Base-by-base conservation (phyloP, 2,329 filamentous ascomycete genomes). In the Mycosphaerelloides madeirae region DNA sequence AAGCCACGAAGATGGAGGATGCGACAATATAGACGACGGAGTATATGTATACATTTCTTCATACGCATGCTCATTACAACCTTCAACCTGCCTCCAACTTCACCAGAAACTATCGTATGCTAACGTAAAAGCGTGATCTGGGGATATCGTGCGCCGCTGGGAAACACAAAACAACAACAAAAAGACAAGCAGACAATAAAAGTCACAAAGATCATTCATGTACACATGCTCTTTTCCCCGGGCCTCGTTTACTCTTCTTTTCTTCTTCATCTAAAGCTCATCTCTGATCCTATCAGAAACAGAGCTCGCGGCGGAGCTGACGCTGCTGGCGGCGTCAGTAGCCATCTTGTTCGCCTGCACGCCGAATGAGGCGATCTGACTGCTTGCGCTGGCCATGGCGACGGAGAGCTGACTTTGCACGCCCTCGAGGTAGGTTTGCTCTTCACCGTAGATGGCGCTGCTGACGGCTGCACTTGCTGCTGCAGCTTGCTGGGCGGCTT, bases 351-450 rank as follows among this genome's bases (percentile, higher is more conserved):
- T 50, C 16, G 54, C 62, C 22, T 55, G 58, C 2, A 57, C 65
- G 9, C 67, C 68, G 38, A 72, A 60, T 28, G 65, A 67, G 1
- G 59, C 62, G 40, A 75, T 65, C 11, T 61, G 61, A 37, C 63
- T 67, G 41, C 68, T 68, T 19, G 72, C 73, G 31, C 66, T 71
- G 31, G 68, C 69, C 16, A 74, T 60, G 1, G 70, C 70, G 6
- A 57, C 61, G 5, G 64, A 57, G 12, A 74, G 58, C 14, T 69
- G 60, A 44, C 60, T 67, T 45, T 68, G 65, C 9, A 71, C 66
- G 40, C 68, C 68, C 52, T 74, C 69, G 41, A 74, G 54, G 20
- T 72, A 71, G 18, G 68, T 77, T 31, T 74, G 67, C 56, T 80
- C 75, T 3, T 70, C 69, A 3, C 74, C 75, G 41, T 74, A 76